These are phyloP conservation scores for Pleodorina starrii DNA, from an alignment of 139 green algal genomes.

Conservation along the genomic window DNA sequence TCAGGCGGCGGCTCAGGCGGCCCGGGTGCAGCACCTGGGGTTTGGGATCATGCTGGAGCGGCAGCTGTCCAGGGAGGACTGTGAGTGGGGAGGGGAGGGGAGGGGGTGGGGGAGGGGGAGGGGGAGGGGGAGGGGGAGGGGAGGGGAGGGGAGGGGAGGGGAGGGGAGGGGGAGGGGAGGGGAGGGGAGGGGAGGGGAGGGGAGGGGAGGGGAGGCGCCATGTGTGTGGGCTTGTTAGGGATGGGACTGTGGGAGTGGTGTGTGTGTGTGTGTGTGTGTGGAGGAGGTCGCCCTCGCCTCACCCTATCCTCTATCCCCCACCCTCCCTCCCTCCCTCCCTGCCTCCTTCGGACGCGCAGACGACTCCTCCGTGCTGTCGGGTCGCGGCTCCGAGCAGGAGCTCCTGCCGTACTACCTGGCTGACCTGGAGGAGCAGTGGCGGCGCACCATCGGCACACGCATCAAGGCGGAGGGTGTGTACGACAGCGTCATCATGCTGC, in stretches of 20 bases:
- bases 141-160: too few relatives aligned
- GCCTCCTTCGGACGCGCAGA: neutral
- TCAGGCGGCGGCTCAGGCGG: slow-evolving; percentile 1
- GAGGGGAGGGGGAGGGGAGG: too few relatives aligned
- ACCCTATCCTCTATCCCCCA: neutral
- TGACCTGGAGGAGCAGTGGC: slow-evolving; percentile 48
- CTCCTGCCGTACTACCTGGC: slow-evolving; percentile 30
- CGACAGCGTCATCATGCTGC: neutral
- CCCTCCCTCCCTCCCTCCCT: neutral
- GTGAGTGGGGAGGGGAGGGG: neutral
- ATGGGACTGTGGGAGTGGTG: too few relatives aligned
- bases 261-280: too few relatives aligned
- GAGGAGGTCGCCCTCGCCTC: too few relatives aligned
- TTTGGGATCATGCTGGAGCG: neutral
- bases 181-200: too few relatives aligned
- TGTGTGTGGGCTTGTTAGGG: too few relatives aligned
- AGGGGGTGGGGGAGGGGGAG: neutral
- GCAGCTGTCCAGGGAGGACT: neutral
- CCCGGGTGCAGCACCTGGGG: too few relatives aligned
- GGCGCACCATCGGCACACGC: slow-evolving; percentile 11
- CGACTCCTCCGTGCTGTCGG: neutral
- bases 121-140: neutral
- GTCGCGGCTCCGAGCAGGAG: neutral
- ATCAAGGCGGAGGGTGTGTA: slow-evolving; percentile 6
- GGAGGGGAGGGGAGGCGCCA: too few relatives aligned